Conservation (phyloP, 192 early-diverging fungal genomes). For the Backusella mclennaniae region DNA sequence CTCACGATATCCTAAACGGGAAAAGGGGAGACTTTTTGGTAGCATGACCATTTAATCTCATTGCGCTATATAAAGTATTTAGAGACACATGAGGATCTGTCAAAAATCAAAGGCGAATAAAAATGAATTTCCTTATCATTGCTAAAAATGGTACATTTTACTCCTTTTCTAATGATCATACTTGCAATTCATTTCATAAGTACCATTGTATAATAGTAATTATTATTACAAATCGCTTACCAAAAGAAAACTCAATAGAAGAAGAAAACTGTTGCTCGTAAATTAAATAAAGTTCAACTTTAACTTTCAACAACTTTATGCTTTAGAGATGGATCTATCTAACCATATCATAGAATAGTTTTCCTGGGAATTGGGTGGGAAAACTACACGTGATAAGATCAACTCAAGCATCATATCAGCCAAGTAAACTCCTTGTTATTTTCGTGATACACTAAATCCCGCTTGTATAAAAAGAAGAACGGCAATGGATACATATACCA, state of each 20-base stretch:
- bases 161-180: neutral
- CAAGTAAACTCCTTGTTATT: slow-evolving; percentile 11
- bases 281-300: neutral
- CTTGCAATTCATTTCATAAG: neutral
- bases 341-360: neutral
- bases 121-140: slow-evolving; percentile 14
- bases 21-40: neutral
- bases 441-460: slow-evolving; percentile 13
- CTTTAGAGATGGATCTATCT: neutral
- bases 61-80: neutral
- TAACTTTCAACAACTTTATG: neutral
- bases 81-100: slow-evolving; percentile 10
- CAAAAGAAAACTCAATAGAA: neutral
- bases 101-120: slow-evolving; percentile 16
- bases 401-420: slow-evolving; percentile 12
- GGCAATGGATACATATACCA: neutral
- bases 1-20: neutral
- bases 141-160: neutral
- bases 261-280: neutral
- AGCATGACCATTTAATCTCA: slow-evolving; percentile 1
- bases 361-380: neutral
- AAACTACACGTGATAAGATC: slow-evolving; percentile 26
- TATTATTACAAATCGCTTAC: neutral
- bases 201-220: neutral
- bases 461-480: neutral